Evolutionary conservation across 2,329 filamentous ascomycete species (phyloP), one percentile per base, ranked within the genome.

Genomic region (Pseudocercospora ulei): DNA sequence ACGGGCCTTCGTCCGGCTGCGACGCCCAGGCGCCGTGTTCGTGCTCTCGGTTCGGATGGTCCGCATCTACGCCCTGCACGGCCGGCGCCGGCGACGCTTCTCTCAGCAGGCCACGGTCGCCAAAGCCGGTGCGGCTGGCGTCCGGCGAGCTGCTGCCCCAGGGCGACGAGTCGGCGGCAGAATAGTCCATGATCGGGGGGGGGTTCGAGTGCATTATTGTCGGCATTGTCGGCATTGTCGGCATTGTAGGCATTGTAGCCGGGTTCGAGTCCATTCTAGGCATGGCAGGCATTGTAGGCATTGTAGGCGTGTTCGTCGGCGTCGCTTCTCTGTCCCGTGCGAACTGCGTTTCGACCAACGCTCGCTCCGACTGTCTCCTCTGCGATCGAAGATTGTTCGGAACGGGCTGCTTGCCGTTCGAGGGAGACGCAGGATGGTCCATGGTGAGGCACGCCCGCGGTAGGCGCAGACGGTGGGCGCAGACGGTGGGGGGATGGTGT

Each of bases 171-270:
- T 69, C 76, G 22, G 66, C 47, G 30, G 30, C n/a, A 39, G 76
- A 76, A 59, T 82, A 82, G 58, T 82, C 78, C 78, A 82, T 82
- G 30, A 33, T 12, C n/a, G 30, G n/a, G n/a, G n/a, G n/a, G n/a
- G n/a, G n/a, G n/a, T n/a, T n/a, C n/a, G n/a, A n/a, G n/a, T n/a
- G n/a, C n/a, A n/a, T n/a, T n/a, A n/a, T n/a, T n/a, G n/a, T n/a
- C n/a, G n/a, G n/a, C n/a, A n/a, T n/a, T n/a, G n/a, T n/a, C n/a
- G n/a, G n/a, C n/a, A n/a, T n/a, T n/a, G n/a, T n/a, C n/a, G n/a
- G n/a, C n/a, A n/a, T n/a, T n/a, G n/a, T n/a, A n/a, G n/a, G n/a
- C n/a, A n/a, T n/a, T n/a, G n/a, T n/a, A n/a, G n/a, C n/a, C n/a
- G n/a, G n/a, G n/a, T n/a, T n/a, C n/a, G n/a, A n/a, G n/a, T n/a